Base-by-base conservation (phyloP, 2,329 filamentous ascomycete species). In the Podosphaera leucotricha region DNA sequence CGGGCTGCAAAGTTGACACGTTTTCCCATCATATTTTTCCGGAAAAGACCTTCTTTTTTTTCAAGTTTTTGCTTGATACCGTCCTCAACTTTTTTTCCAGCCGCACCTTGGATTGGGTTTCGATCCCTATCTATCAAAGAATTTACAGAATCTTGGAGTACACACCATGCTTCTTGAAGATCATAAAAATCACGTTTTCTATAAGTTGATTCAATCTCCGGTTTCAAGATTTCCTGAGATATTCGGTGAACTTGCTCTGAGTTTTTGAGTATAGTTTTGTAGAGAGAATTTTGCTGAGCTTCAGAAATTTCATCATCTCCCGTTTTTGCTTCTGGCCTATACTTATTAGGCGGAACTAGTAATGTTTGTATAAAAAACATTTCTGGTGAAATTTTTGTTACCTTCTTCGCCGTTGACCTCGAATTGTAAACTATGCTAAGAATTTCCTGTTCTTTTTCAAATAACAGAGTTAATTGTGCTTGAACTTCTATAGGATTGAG, bases 21-120 rank as follows among this genome's bases (percentile, higher is more conserved):
- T 68, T 98, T 98, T 48, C 90, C 90, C 90, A 98, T 98, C 90
- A 98, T 95, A 62, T 98, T 94, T 67, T 93, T 95, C 54, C 90
- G 72, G 67, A 98, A 98, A 24, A 98, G 69, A 51, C 90, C 90
- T 58, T 98, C 92, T 63, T 98, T 98, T 68, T 98, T 98, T 63
- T 98, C 90, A 22, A 98, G 70, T 57, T 86, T 80, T 59, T 98
- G 90, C 64, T 98, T 98, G 64, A 98, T 92, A 53, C 92, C 90
- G 50, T 93, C 86, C 48, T 92, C 82, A 44, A 83, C 80, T 45
- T 77, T 71, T 55, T 79, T 77, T 13, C 77, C 82, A 22, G 84
- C 82, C 16, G 75, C 68, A 43, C 84, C 84, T 50, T 80, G 77
- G 2, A 84, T 68, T 2, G 85, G 82, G 54, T 90, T 92, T 49